Conservation (phyloP, 352 stramenopile species). For the Paralagenidium karlingii region DNA sequence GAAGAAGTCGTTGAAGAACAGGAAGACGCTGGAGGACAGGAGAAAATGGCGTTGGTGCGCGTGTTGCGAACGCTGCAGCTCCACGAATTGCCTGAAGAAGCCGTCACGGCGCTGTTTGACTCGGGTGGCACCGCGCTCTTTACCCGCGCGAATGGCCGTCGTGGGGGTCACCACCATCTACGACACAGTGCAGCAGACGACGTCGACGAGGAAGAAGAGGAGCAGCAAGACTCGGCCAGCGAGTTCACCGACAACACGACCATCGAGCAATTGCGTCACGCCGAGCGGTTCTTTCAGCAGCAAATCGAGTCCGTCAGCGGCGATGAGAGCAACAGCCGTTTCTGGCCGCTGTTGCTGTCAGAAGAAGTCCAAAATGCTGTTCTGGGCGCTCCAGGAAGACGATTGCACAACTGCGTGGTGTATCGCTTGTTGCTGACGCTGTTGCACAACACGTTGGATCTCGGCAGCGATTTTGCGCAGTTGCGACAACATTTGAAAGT, state of each 20-base stretch:
- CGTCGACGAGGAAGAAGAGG: too few relatives aligned
- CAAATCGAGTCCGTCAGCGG: constrained; percentile 10
- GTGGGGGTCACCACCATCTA: constrained; percentile 12
- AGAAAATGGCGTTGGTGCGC: constrained; percentile 43
- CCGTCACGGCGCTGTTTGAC: constrained; percentile 48
- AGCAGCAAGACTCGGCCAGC: too few relatives aligned
- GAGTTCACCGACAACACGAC: constrained; percentile 21
- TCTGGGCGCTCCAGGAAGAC: constrained; percentile 17
- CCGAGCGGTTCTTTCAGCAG: constrained; percentile 39
- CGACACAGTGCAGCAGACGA: constrained; percentile 8
- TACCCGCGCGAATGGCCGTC: too few relatives aligned
- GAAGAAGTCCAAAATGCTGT: constrained; percentile 24
- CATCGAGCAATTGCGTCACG: constrained; percentile 21
- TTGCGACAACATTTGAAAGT: constrained; percentile 21
- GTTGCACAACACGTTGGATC: constrained; percentile 40
- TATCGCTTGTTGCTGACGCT: constrained; percentile 56
- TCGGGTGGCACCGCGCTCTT: constrained; percentile 58
- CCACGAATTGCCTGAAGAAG: constrained; percentile 23
- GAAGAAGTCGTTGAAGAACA: too few relatives aligned
- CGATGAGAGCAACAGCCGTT: constrained; percentile 3
- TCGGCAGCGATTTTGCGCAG: constrained; percentile 36
- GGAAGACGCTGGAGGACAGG: too few relatives aligned
- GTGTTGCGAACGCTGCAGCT: constrained; percentile 48
- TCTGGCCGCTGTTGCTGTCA: constrained; percentile 55
- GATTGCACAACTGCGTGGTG: constrained; percentile 18